phyloP scores from a whole-genome alignment of 2,329 filamentous ascomycete species.

The Botrytis porri region DNA sequence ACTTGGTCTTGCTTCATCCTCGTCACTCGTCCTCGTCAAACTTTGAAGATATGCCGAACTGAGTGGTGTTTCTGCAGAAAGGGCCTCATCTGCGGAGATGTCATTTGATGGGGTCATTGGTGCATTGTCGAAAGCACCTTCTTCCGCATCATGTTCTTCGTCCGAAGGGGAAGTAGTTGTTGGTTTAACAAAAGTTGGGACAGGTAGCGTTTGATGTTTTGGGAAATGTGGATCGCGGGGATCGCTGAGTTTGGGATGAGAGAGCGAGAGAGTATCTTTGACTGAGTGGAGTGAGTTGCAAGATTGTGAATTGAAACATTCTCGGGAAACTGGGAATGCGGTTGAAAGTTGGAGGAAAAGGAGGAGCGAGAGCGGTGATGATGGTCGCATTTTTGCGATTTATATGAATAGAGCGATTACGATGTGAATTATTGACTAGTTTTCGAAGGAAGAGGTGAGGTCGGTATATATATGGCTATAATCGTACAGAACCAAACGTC shows the following conservation, averaged over 20 bases:
- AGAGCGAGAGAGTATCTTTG: not conserved
- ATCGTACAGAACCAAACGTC: not conserved
- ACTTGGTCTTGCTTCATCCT: slow-evolving; percentile 20
- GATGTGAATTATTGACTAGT: not conserved
- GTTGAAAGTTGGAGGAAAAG: slow-evolving; percentile 27
- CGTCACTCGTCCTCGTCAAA: slow-evolving; percentile 22
- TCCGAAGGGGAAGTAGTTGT: not conserved
- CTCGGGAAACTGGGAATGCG: slow-evolving; percentile 17
- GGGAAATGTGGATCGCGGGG: slow-evolving; percentile 31
- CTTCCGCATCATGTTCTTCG: slow-evolving; percentile 2
- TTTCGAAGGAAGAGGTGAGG: not conserved
- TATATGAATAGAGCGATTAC: not conserved
- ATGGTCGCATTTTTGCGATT: slow-evolving; percentile 15
- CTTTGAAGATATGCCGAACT: slow-evolving; percentile 30
- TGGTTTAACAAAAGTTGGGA: not conserved
- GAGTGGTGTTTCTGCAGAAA: slow-evolving; percentile 28
- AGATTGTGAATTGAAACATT: slow-evolving; percentile 10
- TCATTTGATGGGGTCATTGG: slow-evolving; percentile 29
- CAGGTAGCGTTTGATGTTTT: slow-evolving; percentile 26
- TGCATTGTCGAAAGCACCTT: slow-evolving; percentile 31
- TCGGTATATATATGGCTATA: too few species aligned
- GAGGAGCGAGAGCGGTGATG: slow-evolving; percentile 15
- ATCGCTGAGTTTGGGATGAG: not conserved
- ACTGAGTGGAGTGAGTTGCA: not conserved
- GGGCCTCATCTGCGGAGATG: slow-evolving; percentile 27